These are phyloP conservation scores for Dryas drummondii DNA, from an alignment of 306 rosid genomes.

Conservation along the genomic window DNA sequence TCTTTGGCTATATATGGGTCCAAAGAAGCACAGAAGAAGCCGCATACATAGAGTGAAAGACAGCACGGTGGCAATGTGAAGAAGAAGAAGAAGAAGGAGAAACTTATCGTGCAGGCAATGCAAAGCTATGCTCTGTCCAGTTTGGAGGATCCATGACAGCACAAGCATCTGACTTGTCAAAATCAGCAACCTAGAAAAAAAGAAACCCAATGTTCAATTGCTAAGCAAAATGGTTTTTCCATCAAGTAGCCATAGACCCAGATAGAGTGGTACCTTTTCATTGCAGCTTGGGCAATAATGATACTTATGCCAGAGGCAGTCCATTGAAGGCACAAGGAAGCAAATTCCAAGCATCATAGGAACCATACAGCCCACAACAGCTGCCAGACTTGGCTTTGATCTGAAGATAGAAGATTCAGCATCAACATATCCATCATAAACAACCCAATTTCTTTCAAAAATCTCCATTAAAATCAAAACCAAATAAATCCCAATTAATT, in stretches of 20 bases:
- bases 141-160: slow-evolving; percentile 79
- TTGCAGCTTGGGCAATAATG: slow-evolving; percentile 84
- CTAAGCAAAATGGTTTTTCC: not conserved
- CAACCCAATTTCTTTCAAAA: not conserved
- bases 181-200: slow-evolving; percentile 66
- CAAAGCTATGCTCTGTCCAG: slow-evolving; percentile 86
- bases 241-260: too few species aligned
- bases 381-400: slow-evolving; percentile 78
- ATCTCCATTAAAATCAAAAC: not conserved
- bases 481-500: not conserved
- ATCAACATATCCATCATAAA: not conserved
- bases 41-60: slow-evolving; percentile 12
- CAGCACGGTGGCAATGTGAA: slow-evolving; percentile 3
- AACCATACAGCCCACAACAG: slow-evolving; percentile 77
- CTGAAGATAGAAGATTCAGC: slow-evolving; percentile 32
- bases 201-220: not conserved
- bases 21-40: slow-evolving; percentile 21
- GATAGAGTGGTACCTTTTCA: slow-evolving; percentile 47
- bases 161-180: slow-evolving; percentile 76
- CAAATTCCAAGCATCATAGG: slow-evolving; percentile 84
- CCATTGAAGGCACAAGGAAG: slow-evolving; percentile 82
- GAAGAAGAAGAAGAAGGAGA: not conserved
- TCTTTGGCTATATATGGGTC: slow-evolving; percentile 4
- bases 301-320: slow-evolving; percentile 94
- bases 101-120: slow-evolving; percentile 49